phyloP scores from a whole-genome alignment of 805 yeast species.

The Metschnikowia matae region DNA sequence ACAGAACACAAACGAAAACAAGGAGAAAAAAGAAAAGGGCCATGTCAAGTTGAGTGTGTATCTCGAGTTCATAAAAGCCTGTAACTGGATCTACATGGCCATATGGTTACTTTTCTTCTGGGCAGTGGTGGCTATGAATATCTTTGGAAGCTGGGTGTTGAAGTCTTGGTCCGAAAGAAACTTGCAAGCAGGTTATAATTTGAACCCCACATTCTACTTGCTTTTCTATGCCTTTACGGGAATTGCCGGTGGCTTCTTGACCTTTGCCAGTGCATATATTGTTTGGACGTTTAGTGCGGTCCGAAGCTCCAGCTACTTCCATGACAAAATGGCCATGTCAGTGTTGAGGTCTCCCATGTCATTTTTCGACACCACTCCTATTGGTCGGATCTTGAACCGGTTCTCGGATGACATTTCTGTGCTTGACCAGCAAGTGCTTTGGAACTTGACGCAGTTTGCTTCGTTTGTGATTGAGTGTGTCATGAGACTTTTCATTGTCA shows the following conservation, averaged over 20 bases:
- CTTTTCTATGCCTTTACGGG: constrained; percentile 26
- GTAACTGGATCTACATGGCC: constrained; percentile 25
- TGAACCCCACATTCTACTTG: constrained; percentile 23
- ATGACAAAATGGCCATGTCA: constrained; percentile 32
- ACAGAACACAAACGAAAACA: constrained; percentile 13
- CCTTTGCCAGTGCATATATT: constrained; percentile 26
- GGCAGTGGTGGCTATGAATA: constrained; percentile 19
- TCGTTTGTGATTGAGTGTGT: constrained; percentile 22
- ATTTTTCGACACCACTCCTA: constrained; percentile 40
- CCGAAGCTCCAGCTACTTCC: constrained; percentile 31
- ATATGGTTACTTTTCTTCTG: constrained; percentile 21
- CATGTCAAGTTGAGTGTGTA: constrained; percentile 27
- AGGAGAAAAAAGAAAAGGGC: constrained; percentile 22
- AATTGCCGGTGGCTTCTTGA: constrained; percentile 24
- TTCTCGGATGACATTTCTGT: constrained; percentile 35
- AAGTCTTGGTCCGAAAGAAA: constrained; percentile 37
- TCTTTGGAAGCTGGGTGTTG: constrained; percentile 27
- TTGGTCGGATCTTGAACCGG: constrained; percentile 37
- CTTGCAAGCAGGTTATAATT: constrained; percentile 22
- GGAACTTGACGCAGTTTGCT: constrained; percentile 27
- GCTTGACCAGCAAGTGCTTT: constrained; percentile 31
- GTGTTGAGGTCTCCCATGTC: constrained; percentile 40
- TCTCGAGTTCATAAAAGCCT: constrained; percentile 29
- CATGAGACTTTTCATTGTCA: constrained; percentile 28
- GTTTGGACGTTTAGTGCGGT: constrained; percentile 30